These are phyloP conservation scores for Pleurotus tuoliensis DNA, from an alignment of 768 basidiomycete species.

Conservation along the genomic window DNA sequence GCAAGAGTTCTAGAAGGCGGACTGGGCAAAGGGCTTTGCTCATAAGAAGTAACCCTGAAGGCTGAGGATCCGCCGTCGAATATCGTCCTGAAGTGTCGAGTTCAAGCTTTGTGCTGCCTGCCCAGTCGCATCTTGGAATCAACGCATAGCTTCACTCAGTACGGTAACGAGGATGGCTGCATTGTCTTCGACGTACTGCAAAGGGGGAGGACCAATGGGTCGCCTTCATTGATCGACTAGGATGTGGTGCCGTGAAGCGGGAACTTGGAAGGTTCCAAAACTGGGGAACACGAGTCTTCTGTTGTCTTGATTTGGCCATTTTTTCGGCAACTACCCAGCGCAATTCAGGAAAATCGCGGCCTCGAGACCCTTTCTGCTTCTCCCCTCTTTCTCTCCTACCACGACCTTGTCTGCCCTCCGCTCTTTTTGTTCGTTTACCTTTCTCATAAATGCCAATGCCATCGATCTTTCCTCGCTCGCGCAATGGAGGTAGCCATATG, in stretches of 20 bases:
- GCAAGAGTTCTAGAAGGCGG: no score
- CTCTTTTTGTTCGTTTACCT: background rate
- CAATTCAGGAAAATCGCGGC: background rate
- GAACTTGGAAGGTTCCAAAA: background rate
- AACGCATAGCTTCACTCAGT: no score
- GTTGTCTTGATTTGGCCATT: background rate
- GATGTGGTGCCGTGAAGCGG: background rate
- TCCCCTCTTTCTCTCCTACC: background rate
- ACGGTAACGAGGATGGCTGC: no score
- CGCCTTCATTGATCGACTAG: background rate
- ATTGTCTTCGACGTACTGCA: no score
- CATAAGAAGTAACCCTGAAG: no score
- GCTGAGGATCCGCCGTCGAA: no score
- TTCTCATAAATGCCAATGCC: constrained; percentile 14
- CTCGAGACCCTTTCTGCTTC: background rate
- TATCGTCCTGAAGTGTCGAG: no score
- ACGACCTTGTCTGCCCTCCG: background rate
- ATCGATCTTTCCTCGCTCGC: constrained; percentile 5
- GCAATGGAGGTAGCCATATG: background rate
- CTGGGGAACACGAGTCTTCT: background rate
- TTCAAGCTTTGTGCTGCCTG: no score
- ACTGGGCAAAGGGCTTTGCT: no score
- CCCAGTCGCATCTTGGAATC: no score
- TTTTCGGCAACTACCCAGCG: background rate
- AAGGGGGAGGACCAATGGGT: background rate